These are phyloP conservation scores for Russula virescens DNA, from an alignment of 768 basidiomycete genomes.

Conservation along the genomic window DNA sequence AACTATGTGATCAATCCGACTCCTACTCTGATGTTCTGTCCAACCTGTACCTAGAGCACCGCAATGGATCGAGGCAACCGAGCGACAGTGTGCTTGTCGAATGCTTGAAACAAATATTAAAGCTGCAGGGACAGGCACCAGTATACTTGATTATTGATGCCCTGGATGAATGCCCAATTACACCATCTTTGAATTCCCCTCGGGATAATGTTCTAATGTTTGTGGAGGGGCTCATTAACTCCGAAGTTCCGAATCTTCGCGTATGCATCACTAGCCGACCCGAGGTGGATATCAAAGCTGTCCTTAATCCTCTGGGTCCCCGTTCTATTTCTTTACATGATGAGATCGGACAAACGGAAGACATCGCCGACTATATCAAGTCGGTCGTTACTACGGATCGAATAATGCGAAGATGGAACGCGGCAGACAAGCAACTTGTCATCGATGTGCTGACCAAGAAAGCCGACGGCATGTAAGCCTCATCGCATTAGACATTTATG, in stretches of 20 bases:
- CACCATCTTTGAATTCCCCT: neutral
- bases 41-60: neutral
- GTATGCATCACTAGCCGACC: slow-evolving; percentile 1
- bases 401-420: neutral
- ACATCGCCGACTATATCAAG: neutral
- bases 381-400: neutral
- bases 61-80: neutral
- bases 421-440: neutral
- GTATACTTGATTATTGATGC: neutral
- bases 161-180: neutral
- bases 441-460: neutral
- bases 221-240: neutral
- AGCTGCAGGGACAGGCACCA: neutral
- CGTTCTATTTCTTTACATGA: neutral
- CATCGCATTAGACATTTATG: neutral
- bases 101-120: neutral
- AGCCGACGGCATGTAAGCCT: neutral
- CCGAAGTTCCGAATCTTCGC: neutral
- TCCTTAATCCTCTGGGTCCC: neutral
- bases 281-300: neutral
- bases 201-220: neutral
- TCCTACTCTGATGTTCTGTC: neutral
- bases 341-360: neutral
- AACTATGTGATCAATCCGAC: neutral
- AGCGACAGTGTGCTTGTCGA: neutral